Percentiles rank a stretch among this genome's conserved stretches.
Evolutionary conservation across 768 basidiomycete genomes (phyloP).

Genomic region (Lenzites betulinus): DNA sequence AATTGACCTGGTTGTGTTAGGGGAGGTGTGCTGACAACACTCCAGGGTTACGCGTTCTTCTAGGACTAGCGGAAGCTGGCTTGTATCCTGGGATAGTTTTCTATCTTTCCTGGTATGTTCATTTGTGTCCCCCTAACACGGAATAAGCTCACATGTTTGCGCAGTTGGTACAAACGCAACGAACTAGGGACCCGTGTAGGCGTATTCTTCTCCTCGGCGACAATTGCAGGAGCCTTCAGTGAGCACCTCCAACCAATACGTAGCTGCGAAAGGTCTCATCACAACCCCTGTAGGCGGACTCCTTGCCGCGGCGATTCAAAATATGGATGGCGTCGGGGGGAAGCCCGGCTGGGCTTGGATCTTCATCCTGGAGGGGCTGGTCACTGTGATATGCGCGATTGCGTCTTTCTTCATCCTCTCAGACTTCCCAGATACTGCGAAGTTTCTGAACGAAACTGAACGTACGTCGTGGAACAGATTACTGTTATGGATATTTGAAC

Average conservation of each 20-base stretch:
- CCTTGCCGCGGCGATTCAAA: slow-evolving; percentile 64
- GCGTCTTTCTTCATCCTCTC: slow-evolving; percentile 73
- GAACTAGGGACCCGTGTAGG: slow-evolving; percentile 75
- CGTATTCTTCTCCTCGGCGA: slow-evolving; percentile 79
- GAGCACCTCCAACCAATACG: slow-evolving; percentile 23
- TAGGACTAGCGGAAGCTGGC: slow-evolving; percentile 57
- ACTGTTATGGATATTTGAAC: neutral
- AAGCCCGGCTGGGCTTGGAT: slow-evolving; percentile 70
- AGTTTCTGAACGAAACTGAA: slow-evolving; percentile 66
- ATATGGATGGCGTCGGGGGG: slow-evolving; percentile 70
- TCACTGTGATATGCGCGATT: slow-evolving; percentile 60
- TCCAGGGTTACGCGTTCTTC: slow-evolving; percentile 58
- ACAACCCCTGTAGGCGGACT: slow-evolving; percentile 49
- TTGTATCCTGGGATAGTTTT: slow-evolving; percentile 57
- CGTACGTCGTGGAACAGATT: slow-evolving; percentile 35
- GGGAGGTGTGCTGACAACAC: neutral
- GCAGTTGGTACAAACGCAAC: slow-evolving; percentile 77
- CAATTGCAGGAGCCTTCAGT: slow-evolving; percentile 78
- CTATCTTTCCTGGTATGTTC: slow-evolving; percentile 55
- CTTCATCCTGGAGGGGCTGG: slow-evolving; percentile 73
- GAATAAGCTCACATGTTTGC: neutral
- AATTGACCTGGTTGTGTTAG: neutral
- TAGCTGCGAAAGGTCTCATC: neutral
- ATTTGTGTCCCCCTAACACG: neutral
- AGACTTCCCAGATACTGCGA: slow-evolving; percentile 78